phyloP scores from a whole-genome alignment of 345 rosid genomes.

The Citrus reticulata region DNA sequence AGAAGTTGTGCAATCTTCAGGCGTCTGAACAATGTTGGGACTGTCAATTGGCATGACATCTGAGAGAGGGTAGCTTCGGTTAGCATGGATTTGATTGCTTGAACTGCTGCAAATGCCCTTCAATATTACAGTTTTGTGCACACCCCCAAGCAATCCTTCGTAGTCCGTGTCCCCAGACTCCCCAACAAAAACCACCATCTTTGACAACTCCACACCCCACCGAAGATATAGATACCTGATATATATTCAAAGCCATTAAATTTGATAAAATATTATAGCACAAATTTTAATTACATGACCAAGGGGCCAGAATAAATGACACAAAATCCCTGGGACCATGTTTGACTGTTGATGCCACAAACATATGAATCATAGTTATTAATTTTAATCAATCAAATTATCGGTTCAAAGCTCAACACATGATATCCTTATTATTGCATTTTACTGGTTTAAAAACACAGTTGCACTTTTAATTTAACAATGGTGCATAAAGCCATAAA shows the following conservation, averaged over 20 bases:
- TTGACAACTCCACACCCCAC: slow-evolving; percentile 85
- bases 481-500: too few species aligned
- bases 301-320: not conserved
- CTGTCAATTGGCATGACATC: slow-evolving; percentile 76
- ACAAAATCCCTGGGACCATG: not conserved
- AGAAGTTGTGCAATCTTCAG: slow-evolving; percentile 33
- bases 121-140: slow-evolving; percentile 72
- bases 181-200: slow-evolving; percentile 83
- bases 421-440: not conserved
- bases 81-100: slow-evolving; percentile 50
- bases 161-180: slow-evolving; percentile 96
- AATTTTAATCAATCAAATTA: not conserved
- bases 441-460: too few species aligned
- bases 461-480: not conserved
- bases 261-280: not conserved
- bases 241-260: not conserved
- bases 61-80: slow-evolving; percentile 75
- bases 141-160: slow-evolving; percentile 86
- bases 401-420: not conserved
- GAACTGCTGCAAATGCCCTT: slow-evolving; percentile 60
- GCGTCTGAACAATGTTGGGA: slow-evolving; percentile 54
- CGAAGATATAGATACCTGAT: slow-evolving; percentile 85
- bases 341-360: not conserved
- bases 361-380: not conserved
- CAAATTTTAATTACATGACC: not conserved